Conservation (phyloP, 805 yeast species). For the Scheffersomyces spartinae region DNA sequence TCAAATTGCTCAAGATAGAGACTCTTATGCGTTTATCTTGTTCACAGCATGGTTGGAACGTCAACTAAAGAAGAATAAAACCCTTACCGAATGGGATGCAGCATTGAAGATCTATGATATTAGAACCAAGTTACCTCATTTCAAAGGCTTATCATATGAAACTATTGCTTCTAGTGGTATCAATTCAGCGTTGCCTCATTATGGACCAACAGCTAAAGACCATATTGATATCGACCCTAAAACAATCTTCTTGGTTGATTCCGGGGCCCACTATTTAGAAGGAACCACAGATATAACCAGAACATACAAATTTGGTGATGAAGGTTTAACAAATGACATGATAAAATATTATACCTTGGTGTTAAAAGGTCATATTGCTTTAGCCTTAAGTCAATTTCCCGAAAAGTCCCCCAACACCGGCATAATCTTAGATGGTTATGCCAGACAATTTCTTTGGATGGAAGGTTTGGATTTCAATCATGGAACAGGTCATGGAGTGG, state of each 20-base stretch:
- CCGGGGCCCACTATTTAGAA: conserved; percentile 51
- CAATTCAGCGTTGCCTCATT: conserved; percentile 68
- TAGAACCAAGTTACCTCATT: conserved; percentile 42
- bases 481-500: conserved; percentile 59
- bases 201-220: conserved; percentile 52
- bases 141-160: conserved; percentile 61
- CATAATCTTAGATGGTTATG: conserved; percentile 41
- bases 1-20: conserved; percentile 66
- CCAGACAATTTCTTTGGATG: conserved; percentile 48
- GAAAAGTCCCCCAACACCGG: conserved; percentile 47
- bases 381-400: conserved; percentile 41
- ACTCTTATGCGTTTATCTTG: conserved; percentile 65
- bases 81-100: conserved; percentile 54
- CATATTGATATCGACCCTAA: conserved; percentile 47
- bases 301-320: conserved; percentile 50
- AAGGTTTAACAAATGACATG: too few relatives aligned
- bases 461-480: conserved; percentile 48
- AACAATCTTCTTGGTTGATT: conserved; percentile 43
- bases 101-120: conserved; percentile 46
- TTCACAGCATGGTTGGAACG: conserved; percentile 78
- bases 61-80: conserved; percentile 28
- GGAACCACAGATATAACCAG: conserved; percentile 60
- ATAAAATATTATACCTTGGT: conserved; percentile 43
- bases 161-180: conserved; percentile 70
- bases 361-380: conserved; percentile 43